These are phyloP conservation scores for Peronosclerospora sorghi DNA, from an alignment of 352 stramenopile species.

Conservation along the genomic window DNA sequence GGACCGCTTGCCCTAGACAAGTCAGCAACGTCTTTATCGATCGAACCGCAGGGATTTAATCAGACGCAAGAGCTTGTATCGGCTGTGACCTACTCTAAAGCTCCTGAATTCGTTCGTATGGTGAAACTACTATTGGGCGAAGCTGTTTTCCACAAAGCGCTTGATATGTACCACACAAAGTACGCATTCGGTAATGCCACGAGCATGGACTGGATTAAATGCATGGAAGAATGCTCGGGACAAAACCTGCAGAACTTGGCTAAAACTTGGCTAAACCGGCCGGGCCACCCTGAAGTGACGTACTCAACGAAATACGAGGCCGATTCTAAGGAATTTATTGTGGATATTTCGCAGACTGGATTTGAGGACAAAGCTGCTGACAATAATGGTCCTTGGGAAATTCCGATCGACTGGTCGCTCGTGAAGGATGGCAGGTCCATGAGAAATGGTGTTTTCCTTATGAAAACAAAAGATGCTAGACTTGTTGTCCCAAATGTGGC, in stretches of 20 bases:
- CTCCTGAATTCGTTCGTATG: conserved; percentile 72
- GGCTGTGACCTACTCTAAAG: conserved; percentile 71
- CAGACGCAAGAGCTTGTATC: conserved; percentile 73
- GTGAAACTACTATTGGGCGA: conserved; percentile 55
- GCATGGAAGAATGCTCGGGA: conserved; percentile 66
- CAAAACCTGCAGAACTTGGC: conserved; percentile 50
- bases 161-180: conserved; percentile 71
- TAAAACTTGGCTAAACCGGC: conserved; percentile 66
- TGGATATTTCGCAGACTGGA: conserved; percentile 54
- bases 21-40: conserved; percentile 53
- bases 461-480: conserved; percentile 47
- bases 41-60: conserved; percentile 69
- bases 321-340: conserved; percentile 33
- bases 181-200: conserved; percentile 64
- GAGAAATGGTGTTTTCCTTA: conserved; percentile 46
- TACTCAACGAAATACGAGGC: conserved; percentile 52
- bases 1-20: conserved; percentile 57
- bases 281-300: conserved; percentile 49
- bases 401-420: conserved; percentile 65
- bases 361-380: conserved; percentile 56
- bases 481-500: conserved; percentile 37
- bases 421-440: conserved; percentile 52
- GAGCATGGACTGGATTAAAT: conserved; percentile 63
- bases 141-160: conserved; percentile 58
- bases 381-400: conserved; percentile 68